These are phyloP conservation scores for Microbotryum silenes-acaulis DNA, from an alignment of 1,284 basidiomycete species.

Conservation along the genomic window DNA sequence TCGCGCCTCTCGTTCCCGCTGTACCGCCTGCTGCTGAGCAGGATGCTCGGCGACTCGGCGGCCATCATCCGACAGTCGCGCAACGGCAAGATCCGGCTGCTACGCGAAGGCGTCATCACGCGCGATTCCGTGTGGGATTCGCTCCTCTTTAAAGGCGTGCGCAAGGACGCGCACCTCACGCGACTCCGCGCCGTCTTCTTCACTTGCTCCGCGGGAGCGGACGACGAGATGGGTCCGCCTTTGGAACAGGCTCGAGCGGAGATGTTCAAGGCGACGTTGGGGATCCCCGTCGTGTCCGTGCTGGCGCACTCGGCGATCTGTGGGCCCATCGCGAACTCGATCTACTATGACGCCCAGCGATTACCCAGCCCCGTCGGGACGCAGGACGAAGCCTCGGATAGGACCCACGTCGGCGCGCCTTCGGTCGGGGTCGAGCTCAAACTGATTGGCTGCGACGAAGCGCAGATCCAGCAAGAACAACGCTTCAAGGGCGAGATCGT, in stretches of 20 bases:
- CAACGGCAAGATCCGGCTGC: conserved; percentile 27
- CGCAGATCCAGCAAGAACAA: conserved; percentile 12
- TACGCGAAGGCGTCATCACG: conserved; percentile 26
- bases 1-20: conserved; percentile 7
- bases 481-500: conserved; percentile 26
- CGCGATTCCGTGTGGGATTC: conserved; percentile 30
- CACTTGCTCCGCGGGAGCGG: conserved; percentile 7
- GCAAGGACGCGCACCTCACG: conserved; percentile 21
- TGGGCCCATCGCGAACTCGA: conserved; percentile 18
- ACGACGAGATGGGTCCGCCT: not conserved
- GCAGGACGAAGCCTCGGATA: conserved; percentile 10
- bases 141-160: conserved; percentile 25
- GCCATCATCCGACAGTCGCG: conserved; percentile 21
- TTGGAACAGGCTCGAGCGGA: conserved; percentile 25
- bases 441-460: conserved; percentile 22
- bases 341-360: conserved; percentile 30
- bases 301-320: conserved; percentile 25
- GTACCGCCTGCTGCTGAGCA: conserved; percentile 16
- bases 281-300: conserved; percentile 23
- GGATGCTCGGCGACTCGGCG: conserved; percentile 25
- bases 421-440: conserved; percentile 30
- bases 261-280: conserved; percentile 26
- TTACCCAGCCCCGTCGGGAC: conserved; percentile 19
- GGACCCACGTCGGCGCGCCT: conserved; percentile 28
- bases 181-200: conserved; percentile 24